Evolutionary conservation across 1,284 basidiomycete genomes (phyloP).

Genomic region (Cryptococcus amylolentus): DNA sequence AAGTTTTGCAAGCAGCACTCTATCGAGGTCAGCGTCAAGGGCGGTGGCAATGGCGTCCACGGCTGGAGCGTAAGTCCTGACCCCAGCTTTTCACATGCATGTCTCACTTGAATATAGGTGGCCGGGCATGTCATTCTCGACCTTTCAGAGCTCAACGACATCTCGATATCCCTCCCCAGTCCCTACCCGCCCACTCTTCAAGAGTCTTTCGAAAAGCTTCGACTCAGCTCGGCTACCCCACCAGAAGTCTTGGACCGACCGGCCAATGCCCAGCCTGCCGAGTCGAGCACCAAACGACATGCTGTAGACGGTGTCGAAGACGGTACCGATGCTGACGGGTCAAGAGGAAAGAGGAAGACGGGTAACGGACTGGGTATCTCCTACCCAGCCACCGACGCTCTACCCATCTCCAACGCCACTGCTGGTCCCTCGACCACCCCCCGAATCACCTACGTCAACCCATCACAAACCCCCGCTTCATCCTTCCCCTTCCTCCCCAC

Average conservation of each 20-base stretch:
- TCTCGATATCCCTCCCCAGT: constrained; percentile 62
- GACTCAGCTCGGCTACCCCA: constrained; percentile 1
- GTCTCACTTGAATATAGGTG: constrained; percentile 49
- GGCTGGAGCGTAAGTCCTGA: constrained; percentile 62
- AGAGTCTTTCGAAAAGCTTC: constrained; percentile 21
- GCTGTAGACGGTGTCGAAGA: constrained; percentile 12
- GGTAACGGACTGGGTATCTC: constrained; percentile 1
- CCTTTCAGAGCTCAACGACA: constrained; percentile 62
- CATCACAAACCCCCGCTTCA: constrained; percentile 26
- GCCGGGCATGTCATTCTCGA: constrained; percentile 80
- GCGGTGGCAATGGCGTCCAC: constrained; percentile 81
- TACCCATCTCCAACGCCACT: constrained; percentile 6
- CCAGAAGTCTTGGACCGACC: constrained; percentile 3
- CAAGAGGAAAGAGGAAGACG: constrained; percentile 8
- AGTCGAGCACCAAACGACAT: constrained; percentile 16
- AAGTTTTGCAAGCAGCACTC: constrained; percentile 64
- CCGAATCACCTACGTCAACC: constrained; percentile 37
- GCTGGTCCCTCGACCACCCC: constrained; percentile 3
- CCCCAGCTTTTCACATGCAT: background rate
- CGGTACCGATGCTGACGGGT: constrained; percentile 4
- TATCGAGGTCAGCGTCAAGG: constrained; percentile 76
- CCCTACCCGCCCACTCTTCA: constrained; percentile 23
- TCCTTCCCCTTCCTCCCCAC: constrained; percentile 21
- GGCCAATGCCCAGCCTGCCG: constrained; percentile 5
- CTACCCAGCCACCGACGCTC: background rate